phyloP scores from a whole-genome alignment of 257 asterid species.

The Asclepias syriaca region DNA sequence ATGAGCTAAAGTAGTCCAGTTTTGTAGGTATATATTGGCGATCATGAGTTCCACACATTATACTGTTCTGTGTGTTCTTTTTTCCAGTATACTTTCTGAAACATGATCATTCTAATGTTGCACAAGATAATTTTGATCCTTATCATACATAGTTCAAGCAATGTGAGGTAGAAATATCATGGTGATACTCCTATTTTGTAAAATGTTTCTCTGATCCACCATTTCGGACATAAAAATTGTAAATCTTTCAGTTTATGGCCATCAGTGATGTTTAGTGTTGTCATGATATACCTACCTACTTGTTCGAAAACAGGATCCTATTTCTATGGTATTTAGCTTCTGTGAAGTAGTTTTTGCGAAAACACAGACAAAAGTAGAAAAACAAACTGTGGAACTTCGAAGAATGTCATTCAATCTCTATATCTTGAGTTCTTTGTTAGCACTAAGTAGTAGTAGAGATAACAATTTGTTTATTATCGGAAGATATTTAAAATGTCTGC shows the following conservation, averaged over 20 bases:
- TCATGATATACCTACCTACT: background rate
- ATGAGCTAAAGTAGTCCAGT: background rate
- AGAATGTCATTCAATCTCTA: background rate
- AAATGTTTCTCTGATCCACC: background rate
- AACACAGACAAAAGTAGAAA: background rate
- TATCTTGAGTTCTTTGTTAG: background rate
- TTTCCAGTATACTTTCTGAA: background rate
- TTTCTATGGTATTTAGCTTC: background rate
- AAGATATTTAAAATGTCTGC: background rate
- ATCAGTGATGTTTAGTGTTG: background rate
- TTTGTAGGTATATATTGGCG: background rate
- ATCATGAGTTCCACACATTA: background rate
- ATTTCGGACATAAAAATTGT: background rate
- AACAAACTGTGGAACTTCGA: background rate
- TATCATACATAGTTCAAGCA: background rate
- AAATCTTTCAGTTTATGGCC: background rate
- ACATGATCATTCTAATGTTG: background rate
- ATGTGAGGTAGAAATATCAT: background rate
- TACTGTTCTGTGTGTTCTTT: background rate
- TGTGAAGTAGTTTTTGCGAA: background rate
- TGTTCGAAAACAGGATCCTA: background rate
- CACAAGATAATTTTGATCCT: background rate
- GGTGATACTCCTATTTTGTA: background rate
- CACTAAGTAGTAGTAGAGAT: background rate
- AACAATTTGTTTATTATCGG: background rate